phyloP scores from a whole-genome alignment of 441 rosid species.

The Lepidium campestre region DNA sequence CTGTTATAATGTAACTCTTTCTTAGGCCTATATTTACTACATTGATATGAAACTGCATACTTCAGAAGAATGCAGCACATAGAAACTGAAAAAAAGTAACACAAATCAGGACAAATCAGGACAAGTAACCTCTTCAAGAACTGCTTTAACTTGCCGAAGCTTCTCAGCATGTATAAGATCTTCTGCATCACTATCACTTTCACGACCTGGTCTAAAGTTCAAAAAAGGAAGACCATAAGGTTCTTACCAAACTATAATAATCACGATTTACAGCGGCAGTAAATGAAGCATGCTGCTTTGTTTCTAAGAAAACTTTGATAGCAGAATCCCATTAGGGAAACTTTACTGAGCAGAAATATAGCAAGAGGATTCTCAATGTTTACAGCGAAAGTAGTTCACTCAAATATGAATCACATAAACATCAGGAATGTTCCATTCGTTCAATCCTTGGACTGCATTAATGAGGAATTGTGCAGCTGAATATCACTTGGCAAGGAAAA shows the following conservation, averaged over 20 bases:
- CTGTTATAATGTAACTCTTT: not conserved
- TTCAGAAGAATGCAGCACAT: constrained; percentile 3
- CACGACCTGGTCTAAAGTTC: constrained; percentile 48
- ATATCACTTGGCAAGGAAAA: not conserved
- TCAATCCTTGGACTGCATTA: not conserved
- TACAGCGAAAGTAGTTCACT: not conserved
- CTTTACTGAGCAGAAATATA: not conserved
- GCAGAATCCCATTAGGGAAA: not conserved
- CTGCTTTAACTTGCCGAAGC: constrained; percentile 99
- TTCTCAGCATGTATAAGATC: constrained; percentile 99
- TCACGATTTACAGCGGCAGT: not conserved
- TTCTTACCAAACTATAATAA: not conserved
- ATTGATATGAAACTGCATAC: not conserved
- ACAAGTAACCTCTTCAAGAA: constrained; percentile 90
- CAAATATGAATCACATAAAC: constrained; percentile 13
- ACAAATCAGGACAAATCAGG: not conserved
- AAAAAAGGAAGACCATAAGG: constrained; percentile 13
- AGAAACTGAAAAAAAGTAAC: not conserved
- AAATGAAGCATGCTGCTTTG: not conserved
- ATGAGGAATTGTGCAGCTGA: not conserved
- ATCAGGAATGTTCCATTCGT: not conserved
- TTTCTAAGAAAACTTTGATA: constrained; percentile 9
- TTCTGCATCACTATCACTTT: constrained; percentile 99
- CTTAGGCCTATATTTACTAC: not conserved
- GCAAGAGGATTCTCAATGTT: not conserved